phyloP scores from a whole-genome alignment of 441 rosid species.

The Metrosideros polymorpha region DNA sequence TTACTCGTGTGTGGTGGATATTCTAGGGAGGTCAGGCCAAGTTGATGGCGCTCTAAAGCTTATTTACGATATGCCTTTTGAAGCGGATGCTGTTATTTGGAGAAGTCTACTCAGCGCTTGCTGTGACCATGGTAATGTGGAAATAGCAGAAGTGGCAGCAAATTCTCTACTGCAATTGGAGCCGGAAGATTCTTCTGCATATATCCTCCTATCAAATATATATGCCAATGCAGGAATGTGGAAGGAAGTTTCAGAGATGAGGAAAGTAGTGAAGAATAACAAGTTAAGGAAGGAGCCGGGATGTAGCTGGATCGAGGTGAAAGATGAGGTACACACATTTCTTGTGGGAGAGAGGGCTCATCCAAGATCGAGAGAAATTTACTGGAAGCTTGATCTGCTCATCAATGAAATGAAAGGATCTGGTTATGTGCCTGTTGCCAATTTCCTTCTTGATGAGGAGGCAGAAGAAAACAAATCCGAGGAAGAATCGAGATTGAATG shows the following conservation, averaged over 20 bases:
- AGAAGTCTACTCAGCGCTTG: slow-evolving; percentile 73
- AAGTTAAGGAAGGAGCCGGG: slow-evolving; percentile 85
- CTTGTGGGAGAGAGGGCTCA: slow-evolving; percentile 61
- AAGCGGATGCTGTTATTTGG: slow-evolving; percentile 79
- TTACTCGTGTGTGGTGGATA: slow-evolving; percentile 85
- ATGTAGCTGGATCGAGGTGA: slow-evolving; percentile 87
- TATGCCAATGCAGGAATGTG: slow-evolving; percentile 81
- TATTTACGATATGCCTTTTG: slow-evolving; percentile 58
- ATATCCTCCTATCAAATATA: slow-evolving; percentile 64
- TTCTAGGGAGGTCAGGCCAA: slow-evolving; percentile 72
- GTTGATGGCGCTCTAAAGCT: slow-evolving; percentile 45
- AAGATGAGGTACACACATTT: slow-evolving; percentile 67
- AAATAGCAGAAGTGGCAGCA: slow-evolving; percentile 66
- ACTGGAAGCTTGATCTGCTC: slow-evolving; percentile 36
- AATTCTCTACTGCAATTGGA: slow-evolving; percentile 44
- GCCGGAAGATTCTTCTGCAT: slow-evolving; percentile 70
- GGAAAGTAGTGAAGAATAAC: slow-evolving; percentile 51
- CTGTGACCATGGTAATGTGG: slow-evolving; percentile 60
- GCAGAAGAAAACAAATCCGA: not conserved
- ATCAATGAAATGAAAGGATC: slow-evolving; percentile 40
- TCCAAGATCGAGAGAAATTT: slow-evolving; percentile 50
- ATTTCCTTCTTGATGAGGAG: slow-evolving; percentile 16
- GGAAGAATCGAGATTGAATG: not conserved
- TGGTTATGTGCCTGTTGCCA: slow-evolving; percentile 13
- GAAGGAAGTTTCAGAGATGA: slow-evolving; percentile 50